These are phyloP conservation scores for Smallanthus sonchifolius DNA, from an alignment of 129 eudicot species.

Conservation along the genomic window DNA sequence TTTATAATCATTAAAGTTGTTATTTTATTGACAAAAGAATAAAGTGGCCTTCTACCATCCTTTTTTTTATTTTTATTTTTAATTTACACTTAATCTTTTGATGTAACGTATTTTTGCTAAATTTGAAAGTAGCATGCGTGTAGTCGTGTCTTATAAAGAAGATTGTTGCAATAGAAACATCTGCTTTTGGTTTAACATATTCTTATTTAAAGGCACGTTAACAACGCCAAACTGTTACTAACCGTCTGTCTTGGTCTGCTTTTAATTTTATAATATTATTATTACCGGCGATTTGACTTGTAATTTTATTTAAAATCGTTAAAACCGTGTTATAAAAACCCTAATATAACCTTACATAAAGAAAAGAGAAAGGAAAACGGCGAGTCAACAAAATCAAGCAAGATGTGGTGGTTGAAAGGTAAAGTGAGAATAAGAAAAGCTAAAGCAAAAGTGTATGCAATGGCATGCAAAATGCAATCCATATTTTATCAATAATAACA, in stretches of 20 bases:
- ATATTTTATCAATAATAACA: constrained; percentile 6
- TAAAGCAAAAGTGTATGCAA: constrained; percentile 22
- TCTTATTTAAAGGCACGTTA: too few species aligned
- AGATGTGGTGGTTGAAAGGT: constrained; percentile 8
- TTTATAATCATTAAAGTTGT: constrained; percentile 14
- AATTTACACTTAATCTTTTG: not conserved
- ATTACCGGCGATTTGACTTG: not conserved
- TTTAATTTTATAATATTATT: too few species aligned
- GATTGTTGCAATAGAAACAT: too few species aligned
- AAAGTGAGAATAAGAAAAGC: constrained; percentile 5
- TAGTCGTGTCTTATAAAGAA: too few species aligned
- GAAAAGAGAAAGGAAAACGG: not conserved
- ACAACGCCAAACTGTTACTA: too few species aligned
- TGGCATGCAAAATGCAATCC: constrained; percentile 26
- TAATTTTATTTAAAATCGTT: not conserved
- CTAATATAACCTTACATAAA: not conserved
- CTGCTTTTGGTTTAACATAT: too few species aligned
- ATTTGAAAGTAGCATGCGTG: too few species aligned
- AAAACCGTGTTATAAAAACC: not conserved
- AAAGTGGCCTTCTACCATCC: not conserved
- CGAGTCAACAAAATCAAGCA: constrained; percentile 6
- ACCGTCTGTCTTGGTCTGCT: not conserved
- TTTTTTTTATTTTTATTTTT: not conserved
- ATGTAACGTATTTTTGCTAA: too few species aligned
- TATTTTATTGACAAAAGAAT: not conserved